phyloP scores from a whole-genome alignment of 192 early-diverging fungal species.

The Geranomyces variabilis region DNA sequence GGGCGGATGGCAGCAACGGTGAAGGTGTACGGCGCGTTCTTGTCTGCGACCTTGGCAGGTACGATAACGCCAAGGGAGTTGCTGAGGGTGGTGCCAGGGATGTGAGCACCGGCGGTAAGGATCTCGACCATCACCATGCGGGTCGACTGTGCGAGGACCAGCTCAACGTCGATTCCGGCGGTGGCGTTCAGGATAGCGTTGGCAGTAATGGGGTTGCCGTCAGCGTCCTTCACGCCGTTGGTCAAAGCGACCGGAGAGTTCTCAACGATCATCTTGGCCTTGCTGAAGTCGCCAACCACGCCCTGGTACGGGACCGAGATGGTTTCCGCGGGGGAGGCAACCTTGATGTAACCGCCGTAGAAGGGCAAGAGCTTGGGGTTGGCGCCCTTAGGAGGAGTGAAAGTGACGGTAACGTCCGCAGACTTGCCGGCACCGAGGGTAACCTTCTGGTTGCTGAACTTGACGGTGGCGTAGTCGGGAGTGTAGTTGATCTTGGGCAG shows the following conservation, averaged over 20 bases:
- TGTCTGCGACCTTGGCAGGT: not conserved
- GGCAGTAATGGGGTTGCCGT: conserved; percentile 5
- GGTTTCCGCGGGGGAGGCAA: conserved; percentile 18
- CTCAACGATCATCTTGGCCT: conserved; percentile 18
- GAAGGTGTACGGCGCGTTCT: conserved; percentile 20
- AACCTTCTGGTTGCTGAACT: conserved; percentile 16
- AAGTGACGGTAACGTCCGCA: conserved; percentile 26
- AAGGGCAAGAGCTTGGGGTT: conserved; percentile 27
- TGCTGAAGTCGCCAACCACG: conserved; percentile 27
- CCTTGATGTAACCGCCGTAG: conserved; percentile 39
- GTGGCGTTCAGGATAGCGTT: conserved; percentile 24
- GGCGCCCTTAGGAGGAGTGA: conserved; percentile 34
- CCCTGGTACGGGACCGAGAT: conserved; percentile 37
- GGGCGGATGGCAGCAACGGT: conserved; percentile 4
- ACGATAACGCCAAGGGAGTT: conserved; percentile 18
- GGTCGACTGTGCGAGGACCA: conserved; percentile 16
- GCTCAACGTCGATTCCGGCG: conserved; percentile 12
- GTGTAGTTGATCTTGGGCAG: conserved; percentile 14
- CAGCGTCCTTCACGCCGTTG: not conserved
- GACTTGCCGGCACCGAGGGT: conserved; percentile 37
- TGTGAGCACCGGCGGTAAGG: not conserved
- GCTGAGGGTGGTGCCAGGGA: conserved; percentile 5
- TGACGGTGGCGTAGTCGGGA: conserved; percentile 25
- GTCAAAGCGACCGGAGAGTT: not conserved
- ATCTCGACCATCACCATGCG: conserved; percentile 19